These are phyloP conservation scores for Salvia hispanica DNA, from an alignment of 257 asterid genomes.

Conservation along the genomic window DNA sequence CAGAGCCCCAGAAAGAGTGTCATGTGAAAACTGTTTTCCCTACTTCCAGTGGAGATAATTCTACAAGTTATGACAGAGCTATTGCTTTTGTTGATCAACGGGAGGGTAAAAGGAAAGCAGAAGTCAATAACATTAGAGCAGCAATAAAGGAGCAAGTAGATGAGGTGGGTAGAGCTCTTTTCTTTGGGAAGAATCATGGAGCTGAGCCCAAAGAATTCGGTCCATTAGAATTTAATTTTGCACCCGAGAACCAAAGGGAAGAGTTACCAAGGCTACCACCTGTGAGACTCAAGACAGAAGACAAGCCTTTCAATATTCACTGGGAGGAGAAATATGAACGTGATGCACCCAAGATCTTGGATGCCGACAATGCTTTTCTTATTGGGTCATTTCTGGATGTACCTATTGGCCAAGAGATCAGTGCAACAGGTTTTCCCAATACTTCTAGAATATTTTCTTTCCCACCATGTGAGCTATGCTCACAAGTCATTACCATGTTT, in stretches of 20 bases:
- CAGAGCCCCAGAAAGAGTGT: slow-evolving; percentile 65
- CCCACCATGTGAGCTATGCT: not conserved
- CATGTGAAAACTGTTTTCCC: slow-evolving; percentile 72
- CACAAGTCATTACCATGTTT: not conserved
- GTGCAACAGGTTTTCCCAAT: slow-evolving; percentile 56
- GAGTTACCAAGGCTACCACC: slow-evolving; percentile 92
- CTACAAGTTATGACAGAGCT: slow-evolving; percentile 59
- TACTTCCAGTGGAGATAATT: slow-evolving; percentile 55
- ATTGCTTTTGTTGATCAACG: slow-evolving; percentile 45
- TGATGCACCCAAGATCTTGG: slow-evolving; percentile 59
- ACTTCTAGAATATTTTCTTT: slow-evolving; percentile 26
- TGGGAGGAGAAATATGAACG: slow-evolving; percentile 90
- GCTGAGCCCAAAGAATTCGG: slow-evolving; percentile 56
- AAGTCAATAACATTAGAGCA: slow-evolving; percentile 53
- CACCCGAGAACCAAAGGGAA: slow-evolving; percentile 71
- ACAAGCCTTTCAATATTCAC: slow-evolving; percentile 71
- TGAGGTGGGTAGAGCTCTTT: slow-evolving; percentile 82
- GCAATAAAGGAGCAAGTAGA: slow-evolving; percentile 83
- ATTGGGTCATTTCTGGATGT: slow-evolving; percentile 95
- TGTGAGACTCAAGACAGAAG: slow-evolving; percentile 87
- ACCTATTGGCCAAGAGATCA: slow-evolving; percentile 92
- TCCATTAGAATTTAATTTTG: slow-evolving; percentile 53
- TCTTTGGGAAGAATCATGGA: slow-evolving; percentile 66
- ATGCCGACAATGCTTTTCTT: slow-evolving; percentile 64
- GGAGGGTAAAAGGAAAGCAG: slow-evolving; percentile 65